Evolutionary conservation across 2,329 filamentous ascomycete genomes (phyloP).

Genomic region (Epichloe coenophiala): DNA sequence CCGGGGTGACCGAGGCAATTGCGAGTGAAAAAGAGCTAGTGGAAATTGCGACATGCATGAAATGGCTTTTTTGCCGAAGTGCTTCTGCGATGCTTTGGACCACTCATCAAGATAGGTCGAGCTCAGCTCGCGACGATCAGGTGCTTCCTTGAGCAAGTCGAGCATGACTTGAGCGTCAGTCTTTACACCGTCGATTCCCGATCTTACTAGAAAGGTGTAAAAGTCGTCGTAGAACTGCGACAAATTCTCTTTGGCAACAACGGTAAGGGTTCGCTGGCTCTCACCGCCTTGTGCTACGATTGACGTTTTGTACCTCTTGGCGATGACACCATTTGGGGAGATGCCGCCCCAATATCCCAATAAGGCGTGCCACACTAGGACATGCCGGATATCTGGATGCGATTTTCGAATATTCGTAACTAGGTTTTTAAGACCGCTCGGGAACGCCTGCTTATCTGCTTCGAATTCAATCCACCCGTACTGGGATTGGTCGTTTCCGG

Average conservation of each 20-base stretch:
- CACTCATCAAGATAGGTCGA: constrained; percentile 74
- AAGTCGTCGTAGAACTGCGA: constrained; percentile 77
- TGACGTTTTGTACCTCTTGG: constrained; percentile 64
- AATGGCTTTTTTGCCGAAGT: constrained; percentile 68
- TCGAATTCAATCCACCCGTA: constrained; percentile 73
- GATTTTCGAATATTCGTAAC: constrained; percentile 54
- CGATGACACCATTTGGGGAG: constrained; percentile 58
- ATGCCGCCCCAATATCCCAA: constrained; percentile 88
- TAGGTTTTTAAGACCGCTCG: constrained; percentile 60
- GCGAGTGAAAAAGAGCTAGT: constrained; percentile 72
- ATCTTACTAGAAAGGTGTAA: constrained; percentile 62
- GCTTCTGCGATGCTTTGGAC: constrained; percentile 61
- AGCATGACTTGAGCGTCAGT: constrained; percentile 87
- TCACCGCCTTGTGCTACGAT: constrained; percentile 43
- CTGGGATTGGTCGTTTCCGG: constrained; percentile 37
- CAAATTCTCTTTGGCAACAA: constrained; percentile 64
- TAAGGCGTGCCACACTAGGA: constrained; percentile 91
- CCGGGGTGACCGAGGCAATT: constrained; percentile 64
- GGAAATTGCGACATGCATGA: constrained; percentile 93
- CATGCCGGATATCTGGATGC: constrained; percentile 62
- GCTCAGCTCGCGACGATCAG: constrained; percentile 58
- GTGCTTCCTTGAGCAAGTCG: constrained; percentile 57
- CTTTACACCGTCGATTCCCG: constrained; percentile 78
- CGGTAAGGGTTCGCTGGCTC: constrained; percentile 35
- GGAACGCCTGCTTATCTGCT: constrained; percentile 67